A percentile compares a stretch with the other conserved stretches of the same genome.
phyloP scores from a whole-genome alignment of 2,329 filamentous ascomycete genomes.

The Xylaria arbuscula region DNA sequence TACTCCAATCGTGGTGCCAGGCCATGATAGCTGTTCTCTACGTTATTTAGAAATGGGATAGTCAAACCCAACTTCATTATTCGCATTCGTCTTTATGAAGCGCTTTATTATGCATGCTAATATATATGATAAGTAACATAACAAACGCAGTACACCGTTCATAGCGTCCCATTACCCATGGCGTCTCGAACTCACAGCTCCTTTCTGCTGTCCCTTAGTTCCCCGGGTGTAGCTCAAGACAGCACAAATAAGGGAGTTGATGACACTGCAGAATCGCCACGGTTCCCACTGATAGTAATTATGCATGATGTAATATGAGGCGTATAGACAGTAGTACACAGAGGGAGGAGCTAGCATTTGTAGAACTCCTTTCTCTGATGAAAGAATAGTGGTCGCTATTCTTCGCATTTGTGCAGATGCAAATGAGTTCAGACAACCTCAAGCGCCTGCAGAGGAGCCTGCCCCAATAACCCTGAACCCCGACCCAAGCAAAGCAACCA shows the following conservation, averaged over 20 bases:
- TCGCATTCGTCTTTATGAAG: not conserved
- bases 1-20: too few species aligned
- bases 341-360: constrained; percentile 1
- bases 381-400: constrained; percentile 5
- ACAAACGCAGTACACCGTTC: constrained; percentile 1
- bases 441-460: constrained; percentile 18
- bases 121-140: not conserved
- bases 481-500: constrained; percentile 10
- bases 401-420: constrained; percentile 18
- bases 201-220: not conserved
- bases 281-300: not conserved
- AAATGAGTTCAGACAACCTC: constrained; percentile 15
- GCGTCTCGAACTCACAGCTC: not conserved
- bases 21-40: too few species aligned
- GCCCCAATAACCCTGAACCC: not conserved
- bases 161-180: not conserved
- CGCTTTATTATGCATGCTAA: constrained; percentile 12
- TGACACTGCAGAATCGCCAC: not conserved
- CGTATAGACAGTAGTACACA: constrained; percentile 15
- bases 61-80: not conserved
- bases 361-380: constrained; percentile 12
- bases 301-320: not conserved
- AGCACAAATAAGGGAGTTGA: not conserved
- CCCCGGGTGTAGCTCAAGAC: not conserved
- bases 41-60: too few species aligned